A percentile compares a stretch with the other conserved stretches of the same genome.
Conservation (phyloP, 2,329 filamentous ascomycete species). For the Conoideocrella luteorostrata region DNA sequence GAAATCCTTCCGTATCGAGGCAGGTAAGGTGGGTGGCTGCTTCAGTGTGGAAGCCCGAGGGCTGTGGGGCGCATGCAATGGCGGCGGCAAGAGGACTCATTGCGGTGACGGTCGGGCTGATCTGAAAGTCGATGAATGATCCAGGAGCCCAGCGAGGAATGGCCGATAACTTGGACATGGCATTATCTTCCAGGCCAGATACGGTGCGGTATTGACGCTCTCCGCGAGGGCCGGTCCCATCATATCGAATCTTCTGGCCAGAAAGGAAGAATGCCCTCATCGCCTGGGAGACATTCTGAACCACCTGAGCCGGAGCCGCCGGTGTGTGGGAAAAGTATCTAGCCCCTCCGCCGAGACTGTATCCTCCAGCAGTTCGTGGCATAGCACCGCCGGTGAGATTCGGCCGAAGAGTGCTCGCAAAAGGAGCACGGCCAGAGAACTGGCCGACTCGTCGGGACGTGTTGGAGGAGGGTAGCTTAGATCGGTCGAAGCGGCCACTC, state of each 20-base stretch:
- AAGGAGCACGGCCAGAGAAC: conserved; percentile 71
- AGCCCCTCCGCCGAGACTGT: conserved; percentile 65
- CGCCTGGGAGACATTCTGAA: conserved; percentile 91
- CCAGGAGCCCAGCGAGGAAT: conserved; percentile 56
- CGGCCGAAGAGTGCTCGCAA: conserved; percentile 80
- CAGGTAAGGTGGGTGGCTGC: conserved; percentile 45
- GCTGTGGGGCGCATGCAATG: conserved; percentile 38
- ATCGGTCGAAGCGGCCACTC: conserved; percentile 36
- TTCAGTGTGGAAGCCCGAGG: conserved; percentile 36
- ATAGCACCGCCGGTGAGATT: conserved; percentile 86
- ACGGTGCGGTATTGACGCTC: conserved; percentile 75
- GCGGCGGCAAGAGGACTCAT: conserved; percentile 63
- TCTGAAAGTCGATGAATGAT: conserved; percentile 79
- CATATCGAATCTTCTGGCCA: conserved; percentile 80
- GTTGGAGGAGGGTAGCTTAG: conserved; percentile 41
- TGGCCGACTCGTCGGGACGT: conserved; percentile 48
- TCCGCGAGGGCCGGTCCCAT: conserved; percentile 67
- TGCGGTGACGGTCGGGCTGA: conserved; percentile 86
- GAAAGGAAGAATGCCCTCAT: conserved; percentile 90
- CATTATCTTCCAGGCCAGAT: conserved; percentile 67
- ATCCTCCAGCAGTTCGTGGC: conserved; percentile 83
- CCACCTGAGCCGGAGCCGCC: conserved; percentile 77
- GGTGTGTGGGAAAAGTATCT: conserved; percentile 89
- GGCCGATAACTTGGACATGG: conserved; percentile 58
- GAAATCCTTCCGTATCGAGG: conserved; percentile 74